A percentile compares a stretch with the other conserved stretches of the same genome.
Evolutionary conservation across 495 filamentous ascomycete species (phyloP).

Genomic region (Trichoderma asperelloides): DNA sequence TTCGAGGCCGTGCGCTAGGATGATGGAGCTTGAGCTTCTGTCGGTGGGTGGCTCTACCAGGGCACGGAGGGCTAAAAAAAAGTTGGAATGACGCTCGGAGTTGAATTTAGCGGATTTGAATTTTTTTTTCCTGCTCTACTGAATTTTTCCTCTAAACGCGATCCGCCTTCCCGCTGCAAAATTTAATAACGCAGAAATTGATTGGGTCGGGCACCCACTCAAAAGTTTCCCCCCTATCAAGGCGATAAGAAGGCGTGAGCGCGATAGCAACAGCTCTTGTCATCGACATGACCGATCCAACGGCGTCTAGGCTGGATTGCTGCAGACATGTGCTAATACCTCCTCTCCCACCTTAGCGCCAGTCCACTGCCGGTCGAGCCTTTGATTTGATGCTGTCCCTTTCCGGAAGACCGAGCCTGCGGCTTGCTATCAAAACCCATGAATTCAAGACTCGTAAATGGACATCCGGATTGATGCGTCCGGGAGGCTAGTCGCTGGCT

Average conservation of each 20-base stretch:
- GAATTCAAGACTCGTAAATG: neutral
- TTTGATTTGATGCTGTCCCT: neutral
- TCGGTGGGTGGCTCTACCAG: neutral
- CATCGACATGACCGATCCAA: neutral
- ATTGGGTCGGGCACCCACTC: conserved; percentile 5
- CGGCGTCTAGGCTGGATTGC: too few relatives aligned
- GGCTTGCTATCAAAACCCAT: neutral
- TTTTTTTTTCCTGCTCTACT: neutral
- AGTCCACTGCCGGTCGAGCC: neutral
- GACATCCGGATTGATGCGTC: neutral
- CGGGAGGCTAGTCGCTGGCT: neutral
- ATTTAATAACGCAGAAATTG: conserved; percentile 8
- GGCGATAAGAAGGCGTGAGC: neutral
- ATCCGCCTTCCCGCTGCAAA: conserved; percentile 9
- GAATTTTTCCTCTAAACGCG: conserved; percentile 16
- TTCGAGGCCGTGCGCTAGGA: neutral
- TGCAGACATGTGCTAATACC: neutral
- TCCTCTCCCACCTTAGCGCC: neutral
- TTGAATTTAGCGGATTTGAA: neutral
- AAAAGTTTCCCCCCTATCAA: neutral
- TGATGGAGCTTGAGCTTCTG: neutral
- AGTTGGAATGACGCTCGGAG: neutral
- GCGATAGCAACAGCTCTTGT: neutral
- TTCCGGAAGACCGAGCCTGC: neutral
- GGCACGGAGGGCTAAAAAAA: neutral